Base-by-base conservation (phyloP, 192 early-diverging fungal species). In the Podila epigama region DNA sequence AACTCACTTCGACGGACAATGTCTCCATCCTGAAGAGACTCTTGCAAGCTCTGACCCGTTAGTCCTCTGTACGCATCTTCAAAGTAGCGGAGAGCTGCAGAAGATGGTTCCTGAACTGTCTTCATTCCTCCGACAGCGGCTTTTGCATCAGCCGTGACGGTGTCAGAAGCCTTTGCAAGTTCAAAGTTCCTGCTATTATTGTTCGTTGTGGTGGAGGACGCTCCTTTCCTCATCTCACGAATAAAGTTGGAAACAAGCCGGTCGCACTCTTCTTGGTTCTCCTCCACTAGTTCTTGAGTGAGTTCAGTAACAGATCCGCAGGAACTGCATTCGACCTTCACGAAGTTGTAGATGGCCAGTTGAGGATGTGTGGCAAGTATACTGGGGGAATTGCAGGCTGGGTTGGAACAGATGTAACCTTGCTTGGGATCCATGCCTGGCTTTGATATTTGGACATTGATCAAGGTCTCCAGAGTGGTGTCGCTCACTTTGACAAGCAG, bases 251-350 rank as follows among this genome's bases (percentile, higher is more conserved):
- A 10, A 11, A 67, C 18, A 5, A 75, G 20, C 35, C 65, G 57
- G 16, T 75, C 29, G 2, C 42, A 39, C 2, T 63, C 60, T 35
- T 68, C 60, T 35, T 66, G 55, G 22, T 68, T 68, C 41, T 75
- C 72, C 25, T 75, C 52, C 6, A 67, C 72, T 22, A 75, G 35
- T 25, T 75, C 72, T 52, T 68, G 72, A 3, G 64, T 67, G 34
- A 75, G 51, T 25, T 66, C 64, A 1, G 42, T 8, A 12, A 11
- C 10, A 11, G 62, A 53, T 4, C 35, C 65, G 33, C 72, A 75
- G 5, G 40, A 12, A 20, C 15, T 41, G 22, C 72, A 75, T 25
- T 58, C 54, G 9, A 58, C 20, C 53, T 75, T 52, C 3, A 75
- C 60, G 35, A 58, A 63, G 48, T 75, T 75, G 48, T 75, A 75